These are phyloP conservation scores for Vigna nakashimae DNA, from an alignment of 306 rosid species.

Conservation along the genomic window DNA sequence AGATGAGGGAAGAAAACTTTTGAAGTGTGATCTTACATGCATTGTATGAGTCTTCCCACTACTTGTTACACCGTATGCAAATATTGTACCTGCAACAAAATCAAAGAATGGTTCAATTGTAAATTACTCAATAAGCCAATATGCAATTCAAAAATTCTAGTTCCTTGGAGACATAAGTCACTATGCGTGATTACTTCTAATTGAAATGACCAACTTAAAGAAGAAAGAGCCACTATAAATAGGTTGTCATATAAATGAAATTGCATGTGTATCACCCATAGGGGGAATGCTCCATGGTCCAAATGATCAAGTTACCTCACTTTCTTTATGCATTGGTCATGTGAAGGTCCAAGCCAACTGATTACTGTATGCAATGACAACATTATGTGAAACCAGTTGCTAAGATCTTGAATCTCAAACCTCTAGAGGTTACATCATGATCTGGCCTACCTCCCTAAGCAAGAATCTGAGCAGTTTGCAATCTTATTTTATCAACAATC, in stretches of 20 bases:
- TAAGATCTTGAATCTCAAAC: constrained; percentile 37
- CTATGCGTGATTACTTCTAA: constrained; percentile 24
- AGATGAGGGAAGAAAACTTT: constrained; percentile 28
- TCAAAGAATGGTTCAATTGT: constrained; percentile 38
- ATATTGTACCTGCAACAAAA: constrained; percentile 79
- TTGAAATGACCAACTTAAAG: constrained; percentile 36
- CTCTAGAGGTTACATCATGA: constrained; percentile 32
- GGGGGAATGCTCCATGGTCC: constrained; percentile 29
- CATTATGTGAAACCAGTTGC: constrained; percentile 31
- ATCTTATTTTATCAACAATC: constrained; percentile 26
- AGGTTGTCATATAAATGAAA: constrained; percentile 42
- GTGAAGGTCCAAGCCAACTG: constrained; percentile 37
- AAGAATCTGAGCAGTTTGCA: constrained; percentile 26
- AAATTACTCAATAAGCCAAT: constrained; percentile 37
- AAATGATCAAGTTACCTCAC: constrained; percentile 26
- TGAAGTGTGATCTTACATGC: constrained; percentile 75
- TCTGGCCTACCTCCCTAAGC: constrained; percentile 38
- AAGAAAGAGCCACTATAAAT: constrained; percentile 21
- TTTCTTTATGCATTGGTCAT: constrained; percentile 26
- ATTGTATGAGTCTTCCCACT: constrained; percentile 99
- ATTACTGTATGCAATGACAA: constrained; percentile 29
- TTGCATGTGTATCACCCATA: constrained; percentile 18
- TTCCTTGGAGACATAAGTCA: constrained; percentile 23
- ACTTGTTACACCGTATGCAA: constrained; percentile 99
- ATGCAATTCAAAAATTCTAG: constrained; percentile 38